These are phyloP conservation scores for Plasmodium yoelii DNA, from an alignment of 169 alveolate genomes.

Conservation along the genomic window DNA sequence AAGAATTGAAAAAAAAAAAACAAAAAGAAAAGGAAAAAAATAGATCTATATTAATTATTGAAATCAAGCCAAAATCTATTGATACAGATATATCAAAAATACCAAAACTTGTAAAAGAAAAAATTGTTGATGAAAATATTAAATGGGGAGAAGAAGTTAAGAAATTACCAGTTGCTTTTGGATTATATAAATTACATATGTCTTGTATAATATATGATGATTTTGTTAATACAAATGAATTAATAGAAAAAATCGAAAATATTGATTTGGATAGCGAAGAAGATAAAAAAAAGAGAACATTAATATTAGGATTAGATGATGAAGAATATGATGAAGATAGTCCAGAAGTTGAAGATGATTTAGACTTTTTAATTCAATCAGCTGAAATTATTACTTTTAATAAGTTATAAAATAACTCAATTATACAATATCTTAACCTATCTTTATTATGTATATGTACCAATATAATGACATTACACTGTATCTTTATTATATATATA, in stretches of 20 bases:
- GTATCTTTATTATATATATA: background rate
- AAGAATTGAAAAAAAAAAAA: conserved; percentile 84
- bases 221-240: conserved; percentile 87
- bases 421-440: background rate
- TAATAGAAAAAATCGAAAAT: conserved; percentile 86
- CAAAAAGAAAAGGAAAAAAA: conserved; percentile 83
- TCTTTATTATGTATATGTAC: background rate
- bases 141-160: conserved; percentile 90
- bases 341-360: conserved; percentile 79
- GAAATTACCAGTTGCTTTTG: conserved; percentile 90
- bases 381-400: conserved; percentile 90
- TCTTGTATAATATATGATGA: conserved; percentile 89
- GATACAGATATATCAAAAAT: conserved; percentile 87
- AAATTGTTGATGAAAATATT: conserved; percentile 87
- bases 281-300: conserved; percentile 78
- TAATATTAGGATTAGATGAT: conserved; percentile 76
- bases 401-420: conserved; percentile 79
- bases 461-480: too few relatives aligned
- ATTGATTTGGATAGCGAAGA: conserved; percentile 88
- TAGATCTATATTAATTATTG: conserved; percentile 88
- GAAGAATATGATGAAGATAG: conserved; percentile 84
- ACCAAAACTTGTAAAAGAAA: conserved; percentile 81
- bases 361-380: conserved; percentile 87
- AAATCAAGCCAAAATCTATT: conserved; percentile 87
- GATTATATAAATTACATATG: conserved; percentile 90